Evolutionary conservation across 106 monocot genomes (phyloP).

Genomic region (Gastrodia elata): DNA sequence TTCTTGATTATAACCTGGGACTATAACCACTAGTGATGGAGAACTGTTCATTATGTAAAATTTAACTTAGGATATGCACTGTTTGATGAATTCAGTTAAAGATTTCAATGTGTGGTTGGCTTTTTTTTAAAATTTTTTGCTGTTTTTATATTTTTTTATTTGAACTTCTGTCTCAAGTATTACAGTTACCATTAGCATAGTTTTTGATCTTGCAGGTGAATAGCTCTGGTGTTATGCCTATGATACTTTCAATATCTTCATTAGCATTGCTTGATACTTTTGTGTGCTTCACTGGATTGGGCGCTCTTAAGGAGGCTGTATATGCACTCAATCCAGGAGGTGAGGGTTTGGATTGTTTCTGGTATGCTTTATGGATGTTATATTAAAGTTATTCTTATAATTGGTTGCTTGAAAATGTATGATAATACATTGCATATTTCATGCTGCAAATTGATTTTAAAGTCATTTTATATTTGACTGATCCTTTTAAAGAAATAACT

Average conservation of each 20-base stretch:
- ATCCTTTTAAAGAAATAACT: background rate
- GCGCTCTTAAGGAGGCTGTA: constrained; percentile 82
- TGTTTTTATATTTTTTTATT: background rate
- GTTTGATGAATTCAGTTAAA: background rate
- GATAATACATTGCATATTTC: background rate
- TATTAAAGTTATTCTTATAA: background rate
- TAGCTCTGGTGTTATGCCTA: constrained; percentile 99
- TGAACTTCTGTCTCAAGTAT: background rate
- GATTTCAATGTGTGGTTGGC: background rate
- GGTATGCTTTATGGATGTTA: background rate
- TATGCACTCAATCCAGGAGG: constrained; percentile 90
- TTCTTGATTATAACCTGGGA: too few relatives aligned
- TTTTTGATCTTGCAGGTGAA: constrained; percentile 52
- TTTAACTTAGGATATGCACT: background rate
- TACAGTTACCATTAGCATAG: constrained; percentile 1
- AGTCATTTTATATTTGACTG: background rate
- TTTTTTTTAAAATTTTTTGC: background rate
- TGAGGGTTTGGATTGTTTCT: constrained; percentile 8
- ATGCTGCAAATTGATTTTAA: background rate
- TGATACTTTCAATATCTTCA: constrained; percentile 96
- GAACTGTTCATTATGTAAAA: too few relatives aligned
- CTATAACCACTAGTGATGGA: too few relatives aligned
- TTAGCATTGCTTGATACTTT: constrained; percentile 89
- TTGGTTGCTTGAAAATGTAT: background rate
- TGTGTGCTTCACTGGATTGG: constrained; percentile 83